phyloP scores from a whole-genome alignment of 2,329 filamentous ascomycete genomes.

The Achaetomium macrosporum region DNA sequence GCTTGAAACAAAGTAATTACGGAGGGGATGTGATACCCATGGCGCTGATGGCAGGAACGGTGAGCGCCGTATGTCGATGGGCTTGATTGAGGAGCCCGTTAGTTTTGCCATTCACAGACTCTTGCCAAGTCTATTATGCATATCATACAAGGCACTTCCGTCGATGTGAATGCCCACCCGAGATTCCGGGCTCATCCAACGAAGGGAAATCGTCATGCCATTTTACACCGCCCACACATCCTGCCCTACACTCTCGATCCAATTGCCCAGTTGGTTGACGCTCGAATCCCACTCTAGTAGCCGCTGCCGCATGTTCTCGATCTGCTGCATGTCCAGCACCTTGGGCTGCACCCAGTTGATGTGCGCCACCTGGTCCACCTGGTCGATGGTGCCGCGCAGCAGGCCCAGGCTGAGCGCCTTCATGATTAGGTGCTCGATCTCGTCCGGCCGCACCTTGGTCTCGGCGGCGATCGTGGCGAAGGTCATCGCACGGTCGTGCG shows the following conservation, averaged over 20 bases:
- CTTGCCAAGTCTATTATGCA: constrained; percentile 11
- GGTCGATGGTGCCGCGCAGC: constrained; percentile 87
- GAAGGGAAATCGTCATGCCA: too few species aligned
- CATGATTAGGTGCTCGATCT: constrained; percentile 98
- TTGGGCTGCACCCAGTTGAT: constrained; percentile 99
- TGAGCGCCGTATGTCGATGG: not conserved
- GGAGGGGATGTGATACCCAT: not conserved
- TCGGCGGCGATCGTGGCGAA: constrained; percentile 84
- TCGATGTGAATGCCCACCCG: not conserved
- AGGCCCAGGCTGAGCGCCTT: constrained; percentile 94
- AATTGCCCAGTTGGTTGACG: constrained; percentile 92
- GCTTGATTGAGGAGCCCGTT: not conserved
- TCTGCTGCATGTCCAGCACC: constrained; percentile 92
- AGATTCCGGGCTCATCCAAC: not conserved
- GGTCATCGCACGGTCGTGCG: constrained; percentile 90
- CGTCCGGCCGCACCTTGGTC: constrained; percentile 82
- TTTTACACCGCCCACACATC: constrained; percentile 72
- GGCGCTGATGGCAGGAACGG: not conserved
- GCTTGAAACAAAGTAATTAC: not conserved
- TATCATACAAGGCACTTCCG: constrained; percentile 17
- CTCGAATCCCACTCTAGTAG: constrained; percentile 93
- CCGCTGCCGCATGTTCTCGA: constrained; percentile 82
- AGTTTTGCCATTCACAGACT: not conserved
- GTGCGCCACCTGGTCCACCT: constrained; percentile 87
- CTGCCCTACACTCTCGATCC: constrained; percentile 90